Evolutionary conservation across 805 yeast genomes (phyloP).

Genomic region (Ogataea haglerorum): DNA sequence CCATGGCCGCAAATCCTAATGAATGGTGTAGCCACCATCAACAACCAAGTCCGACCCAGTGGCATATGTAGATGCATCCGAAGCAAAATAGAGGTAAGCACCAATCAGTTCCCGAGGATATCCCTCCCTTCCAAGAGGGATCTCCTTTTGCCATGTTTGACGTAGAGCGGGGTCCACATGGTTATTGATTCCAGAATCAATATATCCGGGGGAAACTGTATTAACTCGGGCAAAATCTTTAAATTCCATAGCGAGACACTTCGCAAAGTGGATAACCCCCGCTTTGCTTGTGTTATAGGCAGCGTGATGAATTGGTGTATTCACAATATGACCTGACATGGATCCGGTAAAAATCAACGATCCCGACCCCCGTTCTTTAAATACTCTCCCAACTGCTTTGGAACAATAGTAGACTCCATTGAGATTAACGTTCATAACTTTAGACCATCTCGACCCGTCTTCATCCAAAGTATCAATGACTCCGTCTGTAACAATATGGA

Average conservation of each 20-base stretch:
- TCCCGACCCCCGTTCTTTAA: conserved; percentile 45
- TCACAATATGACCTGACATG: conserved; percentile 53
- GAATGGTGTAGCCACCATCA: conserved; percentile 47
- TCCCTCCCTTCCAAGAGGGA: conserved; percentile 50
- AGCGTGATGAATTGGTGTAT: conserved; percentile 50
- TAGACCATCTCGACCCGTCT: conserved; percentile 42
- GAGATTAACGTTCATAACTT: conserved; percentile 48
- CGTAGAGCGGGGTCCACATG: conserved; percentile 25
- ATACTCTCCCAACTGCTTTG: conserved; percentile 45
- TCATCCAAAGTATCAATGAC: conserved; percentile 23
- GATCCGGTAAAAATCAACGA: conserved; percentile 52
- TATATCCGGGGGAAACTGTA: conserved; percentile 25
- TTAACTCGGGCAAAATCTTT: conserved; percentile 46
- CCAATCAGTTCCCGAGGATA: conserved; percentile 47
- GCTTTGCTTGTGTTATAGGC: conserved; percentile 50
- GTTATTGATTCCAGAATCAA: conserved; percentile 39
- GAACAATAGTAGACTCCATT: conserved; percentile 51
- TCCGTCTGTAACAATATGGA: conserved; percentile 26
- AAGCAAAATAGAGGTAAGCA: conserved; percentile 49
- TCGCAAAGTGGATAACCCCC: conserved; percentile 45
- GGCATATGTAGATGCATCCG: conserved; percentile 50
- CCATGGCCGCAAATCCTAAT: background rate
- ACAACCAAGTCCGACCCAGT: conserved; percentile 49
- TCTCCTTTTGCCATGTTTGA: conserved; percentile 30
- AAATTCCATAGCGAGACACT: conserved; percentile 47